Base-by-base conservation (phyloP, 805 yeast species). In the Barnettozyma sucrosica region DNA sequence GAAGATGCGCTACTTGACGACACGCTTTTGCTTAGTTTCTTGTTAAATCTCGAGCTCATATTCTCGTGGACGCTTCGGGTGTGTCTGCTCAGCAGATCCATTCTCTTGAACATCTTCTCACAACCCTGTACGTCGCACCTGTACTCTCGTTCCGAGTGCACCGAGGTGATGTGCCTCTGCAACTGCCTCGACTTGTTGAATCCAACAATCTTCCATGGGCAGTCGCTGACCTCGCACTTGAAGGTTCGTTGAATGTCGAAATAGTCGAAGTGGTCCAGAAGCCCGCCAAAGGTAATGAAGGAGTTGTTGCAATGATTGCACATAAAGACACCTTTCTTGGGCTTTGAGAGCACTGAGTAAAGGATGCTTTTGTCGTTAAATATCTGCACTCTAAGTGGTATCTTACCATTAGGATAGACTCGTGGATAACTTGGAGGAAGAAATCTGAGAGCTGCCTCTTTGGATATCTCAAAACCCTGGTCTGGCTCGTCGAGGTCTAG, bases 61-160 rank as follows among this genome's bases (percentile, higher is more conserved):
- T 71, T 72, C 46, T 69, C 70, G 49, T 69, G 74, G 25, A 68
- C 71, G 19, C 64, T 55, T 41, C 54, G 53, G 16, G 53, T 51
- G 47, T 69, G 74, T 19, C 74, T 56, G 40, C 64, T 64, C 37
- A 65, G 50, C 14, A 68, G 59, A 43, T 69, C 74, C 41, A 54
- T 50, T 49, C 59, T 66, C 5, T 77, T 67, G 58, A 93, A 92
- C 34, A 64, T 61, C 38, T 96, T 77, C 19, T 74, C 76, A 65
- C 99, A 92, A 4, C 77, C 84, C 9, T 72, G 63, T 92, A 97
- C 89, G 30, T 66, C 58, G 61, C 99, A 92, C 21, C 63, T 64
- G 59, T 87, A 87, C 18, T 67, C 67, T 62, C 58, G 64, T 55
- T 52, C 51, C 45, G 55, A 57, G 41, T 61, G 65, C 7, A 61